Conservation (phyloP, 2,329 filamentous ascomycete species). For the Lasiodiplodia sp. region DNA sequence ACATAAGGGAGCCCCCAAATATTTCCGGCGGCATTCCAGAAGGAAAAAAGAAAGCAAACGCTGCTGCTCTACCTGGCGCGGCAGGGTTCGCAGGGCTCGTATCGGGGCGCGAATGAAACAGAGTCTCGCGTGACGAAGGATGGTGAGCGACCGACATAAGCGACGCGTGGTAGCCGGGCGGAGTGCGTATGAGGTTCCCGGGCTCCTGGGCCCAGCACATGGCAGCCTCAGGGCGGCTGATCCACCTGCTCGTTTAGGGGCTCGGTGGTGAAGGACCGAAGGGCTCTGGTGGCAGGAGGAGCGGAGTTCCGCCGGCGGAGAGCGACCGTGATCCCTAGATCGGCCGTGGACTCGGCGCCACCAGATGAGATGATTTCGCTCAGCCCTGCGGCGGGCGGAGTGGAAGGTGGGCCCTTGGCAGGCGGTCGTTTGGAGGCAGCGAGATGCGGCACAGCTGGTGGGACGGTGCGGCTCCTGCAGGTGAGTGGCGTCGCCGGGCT, state of each 20-base stretch:
- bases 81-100: conserved; percentile 2
- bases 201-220: conserved; percentile 17
- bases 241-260: conserved; percentile 17
- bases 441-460: conserved; percentile 28
- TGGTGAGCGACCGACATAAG: conserved; percentile 18
- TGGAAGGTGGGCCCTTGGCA: conserved; percentile 20
- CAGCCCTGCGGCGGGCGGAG: conserved; percentile 26
- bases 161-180: conserved; percentile 22
- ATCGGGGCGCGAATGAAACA: conserved; percentile 22
- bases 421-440: neutral
- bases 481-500: conserved; percentile 21
- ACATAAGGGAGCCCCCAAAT: conserved; percentile 3
- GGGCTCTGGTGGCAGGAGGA: neutral
- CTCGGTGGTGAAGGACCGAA: conserved; percentile 11
- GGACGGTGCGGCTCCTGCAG: conserved; percentile 28
- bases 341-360: conserved; percentile 18
- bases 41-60: conserved; percentile 20
- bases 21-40: conserved; percentile 22
- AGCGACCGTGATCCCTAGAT: neutral
- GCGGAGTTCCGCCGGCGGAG: conserved; percentile 14
- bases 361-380: conserved; percentile 16
- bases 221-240: conserved; percentile 17
- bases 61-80: neutral
- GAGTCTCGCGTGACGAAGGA: conserved; percentile 17
- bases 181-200: conserved; percentile 17